Conservation (phyloP, 257 asterid species). For the Avicennia marina region DNA sequence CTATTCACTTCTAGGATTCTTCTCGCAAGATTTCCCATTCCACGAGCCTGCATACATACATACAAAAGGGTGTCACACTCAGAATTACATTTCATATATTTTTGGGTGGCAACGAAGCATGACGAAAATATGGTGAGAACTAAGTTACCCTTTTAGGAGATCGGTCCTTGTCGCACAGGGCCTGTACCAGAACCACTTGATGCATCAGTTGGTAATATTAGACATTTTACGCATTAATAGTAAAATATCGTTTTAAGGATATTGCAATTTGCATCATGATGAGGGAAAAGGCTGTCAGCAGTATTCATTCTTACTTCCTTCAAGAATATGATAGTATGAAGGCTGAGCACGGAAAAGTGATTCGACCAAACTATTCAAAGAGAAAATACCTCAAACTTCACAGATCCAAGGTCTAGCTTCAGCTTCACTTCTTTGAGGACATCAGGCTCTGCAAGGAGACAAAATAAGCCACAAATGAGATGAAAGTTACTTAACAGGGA, state of each 20-base stretch:
- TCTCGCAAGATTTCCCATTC: conserved; percentile 76
- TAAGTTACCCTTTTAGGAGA: conserved; percentile 80
- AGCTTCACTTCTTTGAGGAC: conserved; percentile 90
- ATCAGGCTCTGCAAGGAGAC: conserved; percentile 75
- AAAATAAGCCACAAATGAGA: conserved; percentile 3
- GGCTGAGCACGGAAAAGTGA: no score
- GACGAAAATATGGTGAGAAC: neutral
- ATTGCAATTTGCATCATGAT: no score
- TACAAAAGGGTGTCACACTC: conserved; percentile 4
- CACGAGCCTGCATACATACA: conserved; percentile 71
- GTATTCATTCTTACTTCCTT: no score
- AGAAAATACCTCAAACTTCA: conserved; percentile 79
- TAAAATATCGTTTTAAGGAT: no score
- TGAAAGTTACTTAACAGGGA: neutral
- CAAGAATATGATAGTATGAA: no score
- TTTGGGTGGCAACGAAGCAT: neutral
- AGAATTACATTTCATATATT: neutral
- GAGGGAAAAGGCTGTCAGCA: no score
- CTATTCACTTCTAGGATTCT: conserved; percentile 82
- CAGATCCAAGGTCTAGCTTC: conserved; percentile 86
- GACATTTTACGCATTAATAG: no score
- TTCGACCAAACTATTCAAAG: neutral
- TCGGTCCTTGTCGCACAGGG: conserved; percentile 81
- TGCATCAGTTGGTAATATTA: conserved; percentile 11
- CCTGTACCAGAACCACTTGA: conserved; percentile 40